Percentiles rank a stretch among this genome's conserved stretches.
Evolutionary conservation across 805 yeast genomes (phyloP).

Genomic region (Schwanniomyces occidentalis): DNA sequence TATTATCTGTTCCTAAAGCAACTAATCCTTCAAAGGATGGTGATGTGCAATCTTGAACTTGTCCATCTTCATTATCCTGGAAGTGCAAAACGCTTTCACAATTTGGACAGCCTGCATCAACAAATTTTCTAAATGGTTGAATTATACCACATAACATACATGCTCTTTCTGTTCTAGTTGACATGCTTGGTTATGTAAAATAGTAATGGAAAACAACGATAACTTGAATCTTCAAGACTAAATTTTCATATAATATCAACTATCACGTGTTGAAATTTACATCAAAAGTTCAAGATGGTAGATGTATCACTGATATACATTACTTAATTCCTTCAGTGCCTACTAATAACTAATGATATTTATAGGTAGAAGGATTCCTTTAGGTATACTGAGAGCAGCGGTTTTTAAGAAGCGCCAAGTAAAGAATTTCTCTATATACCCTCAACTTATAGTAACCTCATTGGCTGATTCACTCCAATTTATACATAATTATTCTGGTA

Average conservation of each 20-base stretch:
- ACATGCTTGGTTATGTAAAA: no score
- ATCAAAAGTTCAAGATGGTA: no score
- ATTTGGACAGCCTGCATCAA: conserved; percentile 90
- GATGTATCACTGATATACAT: no score
- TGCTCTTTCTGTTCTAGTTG: conserved; percentile 80
- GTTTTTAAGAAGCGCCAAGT: neutral
- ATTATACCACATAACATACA: conserved; percentile 96
- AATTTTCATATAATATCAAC: no score
- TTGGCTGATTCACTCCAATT: conserved; percentile 43
- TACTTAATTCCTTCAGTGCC: no score
- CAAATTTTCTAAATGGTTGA: conserved; percentile 72
- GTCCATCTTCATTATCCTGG: conserved; percentile 75
- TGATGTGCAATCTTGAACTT: conserved; percentile 89
- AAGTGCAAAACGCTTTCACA: conserved; percentile 86
- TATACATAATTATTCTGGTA: conserved; percentile 54
- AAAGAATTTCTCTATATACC: conserved; percentile 30
- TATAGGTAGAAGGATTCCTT: neutral
- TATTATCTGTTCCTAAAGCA: conserved; percentile 78
- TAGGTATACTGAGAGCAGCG: neutral
- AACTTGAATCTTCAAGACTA: no score
- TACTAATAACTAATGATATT: no score
- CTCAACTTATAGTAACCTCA: conserved; percentile 29
- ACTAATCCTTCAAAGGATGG: conserved; percentile 96
- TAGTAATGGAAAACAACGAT: no score
- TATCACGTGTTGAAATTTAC: no score